phyloP scores from a whole-genome alignment of 805 yeast species.

The Saccharomycopsis olivae region DNA sequence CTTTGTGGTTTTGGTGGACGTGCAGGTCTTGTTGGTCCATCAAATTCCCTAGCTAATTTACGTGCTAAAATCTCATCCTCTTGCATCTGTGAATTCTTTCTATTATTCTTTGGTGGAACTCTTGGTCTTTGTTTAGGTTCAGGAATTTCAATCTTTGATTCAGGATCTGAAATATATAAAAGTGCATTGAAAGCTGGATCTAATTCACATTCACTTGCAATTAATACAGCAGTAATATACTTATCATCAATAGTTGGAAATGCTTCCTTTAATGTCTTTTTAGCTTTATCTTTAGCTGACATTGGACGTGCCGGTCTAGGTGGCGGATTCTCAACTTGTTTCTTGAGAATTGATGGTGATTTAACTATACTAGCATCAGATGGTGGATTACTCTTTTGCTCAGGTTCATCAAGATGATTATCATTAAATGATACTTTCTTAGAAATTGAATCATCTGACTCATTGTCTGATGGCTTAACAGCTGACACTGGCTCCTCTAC shows the following conservation, averaged over 20 bases:
- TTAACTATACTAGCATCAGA: constrained; percentile 5
- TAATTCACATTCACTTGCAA: constrained; percentile 72
- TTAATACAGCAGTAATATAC: constrained; percentile 64
- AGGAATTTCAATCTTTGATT: constrained; percentile 25
- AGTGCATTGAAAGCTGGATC: constrained; percentile 88
- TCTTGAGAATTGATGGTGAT: constrained; percentile 14
- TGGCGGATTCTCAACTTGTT: constrained; percentile 26
- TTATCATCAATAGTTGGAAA: constrained; percentile 72
- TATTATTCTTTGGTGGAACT: constrained; percentile 24
- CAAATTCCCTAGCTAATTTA: constrained; percentile 54
- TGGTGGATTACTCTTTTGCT: constrained; percentile 8
- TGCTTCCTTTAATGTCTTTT: constrained; percentile 65
- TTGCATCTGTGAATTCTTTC: constrained; percentile 32
- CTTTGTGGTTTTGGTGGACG: constrained; percentile 5
- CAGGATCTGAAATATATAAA: constrained; percentile 68
- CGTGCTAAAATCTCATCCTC: constrained; percentile 83
- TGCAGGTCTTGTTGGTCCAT: constrained; percentile 13
- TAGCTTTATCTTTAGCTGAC: constrained; percentile 44
- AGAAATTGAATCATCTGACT: constrained; percentile 3
- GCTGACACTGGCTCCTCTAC: too few relatives aligned
- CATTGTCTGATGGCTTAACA: background rate
- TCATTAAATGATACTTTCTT: constrained; percentile 18
- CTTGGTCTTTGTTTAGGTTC: constrained; percentile 23
- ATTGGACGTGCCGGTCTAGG: constrained; percentile 50
- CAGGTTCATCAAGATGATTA: constrained; percentile 21